Evolutionary conservation across 2,329 filamentous ascomycete genomes (phyloP), one percentile per base, ranked within the genome.

Genomic region (Delphinella strobiligena): DNA sequence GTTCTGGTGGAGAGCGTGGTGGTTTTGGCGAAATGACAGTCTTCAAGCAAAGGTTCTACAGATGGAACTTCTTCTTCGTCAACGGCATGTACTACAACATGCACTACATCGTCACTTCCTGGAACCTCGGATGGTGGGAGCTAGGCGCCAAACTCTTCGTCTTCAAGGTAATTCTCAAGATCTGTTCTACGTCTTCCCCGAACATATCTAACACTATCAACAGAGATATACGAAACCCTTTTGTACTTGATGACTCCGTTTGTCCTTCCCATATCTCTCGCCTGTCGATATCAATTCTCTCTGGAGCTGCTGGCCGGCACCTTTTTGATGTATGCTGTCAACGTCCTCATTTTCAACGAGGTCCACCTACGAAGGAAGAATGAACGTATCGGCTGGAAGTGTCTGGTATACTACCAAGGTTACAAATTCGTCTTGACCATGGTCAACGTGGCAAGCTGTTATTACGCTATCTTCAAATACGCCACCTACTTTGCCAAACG

Each of bases 41-140:
- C n/a, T 69, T 65, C 51, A 62, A 61, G 42, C 68, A 71, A 48
- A 56, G 68, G 2, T 70, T 71, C 47, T 59, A 60, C 37, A 54
- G 67, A 11, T 71, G 68, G 68, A 71, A 71, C 36, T 71, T 70
- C 52, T 71, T 71, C 53, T 66, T 69, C 38, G 61, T 69, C 2
- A 64, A 64, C 31, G 61, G 67, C 11, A 59, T 71, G 50, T 69
- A 57, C 49, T 65, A 68, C 47, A 64, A 70, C 45, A 51, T 68
- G 46, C 47, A 51, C 3, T 71, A 71, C 39, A 63, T 71, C 14
- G 40, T 70, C 1, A 51, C 51, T 9, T 61, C 55, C 42, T 71
- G 68, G 68, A 64, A 63, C 40, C 54, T 71, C 5, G 66, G 67
- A 3, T 62, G 55, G 53, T 68, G 61, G 57, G 68, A 71, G 45